Evolutionary conservation across 2,329 filamentous ascomycete species (phyloP), one percentile per base, ranked within the genome.

Genomic region (Chaetomiaceae sp.): DNA sequence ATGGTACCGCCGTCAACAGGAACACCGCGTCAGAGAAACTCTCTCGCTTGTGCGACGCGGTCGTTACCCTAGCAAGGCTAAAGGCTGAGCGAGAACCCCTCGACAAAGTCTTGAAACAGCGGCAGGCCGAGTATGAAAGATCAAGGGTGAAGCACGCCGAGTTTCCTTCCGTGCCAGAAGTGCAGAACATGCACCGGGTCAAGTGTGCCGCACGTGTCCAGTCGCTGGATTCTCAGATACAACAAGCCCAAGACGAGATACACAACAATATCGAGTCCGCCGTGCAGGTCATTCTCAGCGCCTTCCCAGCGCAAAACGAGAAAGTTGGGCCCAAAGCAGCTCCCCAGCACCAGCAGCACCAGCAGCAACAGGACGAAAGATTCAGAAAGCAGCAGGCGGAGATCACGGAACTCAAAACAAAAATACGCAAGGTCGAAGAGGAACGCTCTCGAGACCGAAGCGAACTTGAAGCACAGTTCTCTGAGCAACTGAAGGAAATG

Each of bases 131-230:
- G 20, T 59, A 60, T 44, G 47, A 58, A 4, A 60, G 51, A 38
- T 52, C 56, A 0, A 55, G 46, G 41, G 40, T 35, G 4, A 62
- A 59, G 37, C 52, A 57, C 41, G 48, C 53, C 17, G 58, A 61
- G 6, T 62, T 60, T 17, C 58, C 58, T 9, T 61, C 60, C 12
- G 30, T 61, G 1, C 54, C 58, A 0, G 62, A 63, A 33, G 38
- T 61, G 3, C 62, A 62, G 30, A 59, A 55, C 8, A 56, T 55
- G 49, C 57, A 51, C 23, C 38, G 49, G 19, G 30, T 40, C 9
- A 58, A 27, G 16, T 43, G 48, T 43, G 48, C 41, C 9, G 45
- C 39, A 12, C 46, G 46, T 12, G 21, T 50, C 5, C 41, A 37
- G n/a, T n/a, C 2, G 2, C 37, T 58, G 10, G 45, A 54, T 25